Conservation (phyloP, 2,329 filamentous ascomycete species). For the Chalaropsis ovoidea region DNA sequence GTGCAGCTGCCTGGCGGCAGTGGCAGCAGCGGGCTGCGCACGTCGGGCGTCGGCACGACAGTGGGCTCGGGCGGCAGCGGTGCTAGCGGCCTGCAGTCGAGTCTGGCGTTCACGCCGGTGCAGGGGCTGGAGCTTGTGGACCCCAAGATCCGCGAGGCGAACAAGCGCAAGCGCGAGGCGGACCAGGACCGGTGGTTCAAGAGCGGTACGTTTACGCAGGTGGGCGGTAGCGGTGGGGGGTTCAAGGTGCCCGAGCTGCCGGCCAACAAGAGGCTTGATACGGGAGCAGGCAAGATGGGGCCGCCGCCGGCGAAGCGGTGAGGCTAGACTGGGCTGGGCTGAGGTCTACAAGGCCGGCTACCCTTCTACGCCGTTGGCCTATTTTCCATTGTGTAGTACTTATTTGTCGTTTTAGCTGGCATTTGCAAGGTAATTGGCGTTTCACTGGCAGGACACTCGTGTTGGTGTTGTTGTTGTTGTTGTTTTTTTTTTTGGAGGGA, state of each 20-base stretch:
- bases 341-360: not conserved
- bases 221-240: slow-evolving; percentile 45
- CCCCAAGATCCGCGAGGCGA: slow-evolving; percentile 78
- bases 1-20: slow-evolving; percentile 14
- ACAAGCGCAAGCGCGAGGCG: slow-evolving; percentile 81
- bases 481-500: not conserved
- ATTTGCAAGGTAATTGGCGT: slow-evolving; percentile 5
- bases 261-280: slow-evolving; percentile 61
- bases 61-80: slow-evolving; percentile 38
- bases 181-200: slow-evolving; percentile 97
- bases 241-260: slow-evolving; percentile 80
- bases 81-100: slow-evolving; percentile 64
- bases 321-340: not conserved
- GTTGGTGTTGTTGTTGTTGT: not conserved
- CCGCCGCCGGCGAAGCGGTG: slow-evolving; percentile 31
- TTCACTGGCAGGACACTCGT: slow-evolving; percentile 8
- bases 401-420: not conserved
- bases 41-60: slow-evolving; percentile 68
- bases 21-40: slow-evolving; percentile 61
- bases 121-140: slow-evolving; percentile 93
- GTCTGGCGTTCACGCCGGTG: slow-evolving; percentile 84
- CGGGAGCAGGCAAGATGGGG: slow-evolving; percentile 47
- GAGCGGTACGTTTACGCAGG: slow-evolving; percentile 90
- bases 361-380: slow-evolving; percentile 16
- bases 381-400: not conserved